phyloP scores from a whole-genome alignment of 768 basidiomycete species.

The Crucibulum laeve region DNA sequence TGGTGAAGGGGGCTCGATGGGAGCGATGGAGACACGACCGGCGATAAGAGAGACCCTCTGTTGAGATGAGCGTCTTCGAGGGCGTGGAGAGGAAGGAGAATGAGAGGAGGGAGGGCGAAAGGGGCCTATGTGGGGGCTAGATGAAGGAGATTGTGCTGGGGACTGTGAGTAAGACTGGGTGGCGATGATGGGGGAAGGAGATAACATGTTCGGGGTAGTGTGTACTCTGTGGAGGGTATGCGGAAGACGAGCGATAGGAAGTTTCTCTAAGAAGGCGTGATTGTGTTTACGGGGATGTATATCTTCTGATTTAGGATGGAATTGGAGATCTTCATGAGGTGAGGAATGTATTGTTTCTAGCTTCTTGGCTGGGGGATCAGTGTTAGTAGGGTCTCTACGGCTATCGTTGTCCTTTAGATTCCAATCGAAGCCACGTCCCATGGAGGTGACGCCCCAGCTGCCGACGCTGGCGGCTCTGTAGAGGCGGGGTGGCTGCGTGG shows the following conservation, averaged over 20 bases:
- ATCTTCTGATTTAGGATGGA: conserved; percentile 10
- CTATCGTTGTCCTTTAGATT: conserved; percentile 29
- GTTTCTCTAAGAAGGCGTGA: conserved; percentile 28
- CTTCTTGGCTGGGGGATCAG: conserved; percentile 12
- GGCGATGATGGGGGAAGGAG: conserved; percentile 15
- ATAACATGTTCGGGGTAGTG: conserved; percentile 12
- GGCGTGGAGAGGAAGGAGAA: conserved; percentile 56
- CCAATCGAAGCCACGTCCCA: conserved; percentile 83
- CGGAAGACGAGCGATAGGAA: conserved; percentile 19
- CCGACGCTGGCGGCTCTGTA: conserved; percentile 65
- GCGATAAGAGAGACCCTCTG: conserved; percentile 83
- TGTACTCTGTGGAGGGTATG: conserved; percentile 4
- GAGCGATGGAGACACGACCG: conserved; percentile 74
- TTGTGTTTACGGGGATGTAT: conserved; percentile 33
- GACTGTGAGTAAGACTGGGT: conserved; percentile 13
- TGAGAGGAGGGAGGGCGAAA: conserved; percentile 30
- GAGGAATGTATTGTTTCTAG: conserved; percentile 12
- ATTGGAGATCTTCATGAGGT: conserved; percentile 13
- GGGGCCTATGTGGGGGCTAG: conserved; percentile 21
- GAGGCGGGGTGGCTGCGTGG: conserved; percentile 41
- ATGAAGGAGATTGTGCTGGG: conserved; percentile 18
- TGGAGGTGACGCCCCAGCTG: conserved; percentile 83
- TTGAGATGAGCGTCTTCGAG: conserved; percentile 76
- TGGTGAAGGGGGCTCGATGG: conserved; percentile 69
- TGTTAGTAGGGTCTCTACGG: conserved; percentile 7